A percentile compares a stretch with the other conserved stretches of the same genome.
phyloP scores from a whole-genome alignment of 1,139 yeast species.

The Magnusiomyces tetraspermus region DNA sequence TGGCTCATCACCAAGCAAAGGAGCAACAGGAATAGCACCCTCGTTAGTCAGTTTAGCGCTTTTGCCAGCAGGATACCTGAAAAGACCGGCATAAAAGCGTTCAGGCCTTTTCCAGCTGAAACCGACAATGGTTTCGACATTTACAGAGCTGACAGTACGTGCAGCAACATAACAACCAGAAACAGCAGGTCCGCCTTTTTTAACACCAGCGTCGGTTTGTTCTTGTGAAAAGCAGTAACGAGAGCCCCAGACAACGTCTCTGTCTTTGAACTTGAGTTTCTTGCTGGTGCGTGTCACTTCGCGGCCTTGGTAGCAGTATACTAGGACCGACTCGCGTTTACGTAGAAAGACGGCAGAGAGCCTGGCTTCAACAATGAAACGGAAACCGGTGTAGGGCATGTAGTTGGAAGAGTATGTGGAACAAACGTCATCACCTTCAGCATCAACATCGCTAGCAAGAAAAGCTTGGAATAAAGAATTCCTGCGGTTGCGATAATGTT shows the following conservation, averaged over 20 bases:
- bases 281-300: not conserved
- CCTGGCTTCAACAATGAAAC: not conserved
- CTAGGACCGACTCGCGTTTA: not conserved
- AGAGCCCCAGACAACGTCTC: not conserved
- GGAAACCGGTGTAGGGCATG: conserved; percentile 4
- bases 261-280: not conserved
- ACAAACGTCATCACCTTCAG: conserved; percentile 7
- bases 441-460: not conserved
- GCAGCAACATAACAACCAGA: not conserved
- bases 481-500: not conserved
- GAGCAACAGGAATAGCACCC: conserved; percentile 20
- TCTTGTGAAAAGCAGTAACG: not conserved
- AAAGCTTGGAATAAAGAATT: not conserved
- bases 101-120: not conserved
- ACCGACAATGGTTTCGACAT: not conserved
- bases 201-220: not conserved
- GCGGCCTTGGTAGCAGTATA: not conserved
- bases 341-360: not conserved
- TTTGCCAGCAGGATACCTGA: conserved; percentile 14
- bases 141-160: not conserved
- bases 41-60: conserved; percentile 13
- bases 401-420: not conserved
- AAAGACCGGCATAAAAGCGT: conserved; percentile 20
- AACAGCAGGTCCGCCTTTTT: not conserved
- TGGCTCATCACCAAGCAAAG: conserved; percentile 25